phyloP scores from a whole-genome alignment of 495 filamentous ascomycete genomes.

The Tuber borchii region DNA sequence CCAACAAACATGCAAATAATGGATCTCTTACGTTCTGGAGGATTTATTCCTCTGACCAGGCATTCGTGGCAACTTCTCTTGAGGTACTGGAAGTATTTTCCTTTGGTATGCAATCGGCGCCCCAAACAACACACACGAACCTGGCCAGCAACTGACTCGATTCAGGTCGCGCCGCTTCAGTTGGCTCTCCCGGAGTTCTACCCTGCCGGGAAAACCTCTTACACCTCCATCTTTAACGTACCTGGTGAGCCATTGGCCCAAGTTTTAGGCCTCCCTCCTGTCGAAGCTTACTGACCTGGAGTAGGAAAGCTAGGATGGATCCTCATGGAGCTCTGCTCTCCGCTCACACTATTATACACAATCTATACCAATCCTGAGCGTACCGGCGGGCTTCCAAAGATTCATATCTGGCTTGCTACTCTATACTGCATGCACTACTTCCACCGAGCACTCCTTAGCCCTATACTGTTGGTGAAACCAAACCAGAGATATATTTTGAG shows the following conservation, averaged over 20 bases:
- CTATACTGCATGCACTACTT: constrained; percentile 64
- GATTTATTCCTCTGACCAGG: constrained; percentile 29
- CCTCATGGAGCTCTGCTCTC: constrained; percentile 75
- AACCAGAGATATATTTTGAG: background rate
- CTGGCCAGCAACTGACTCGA: constrained; percentile 1
- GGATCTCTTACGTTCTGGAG: constrained; percentile 16
- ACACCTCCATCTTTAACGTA: constrained; percentile 64
- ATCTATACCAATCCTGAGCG: constrained; percentile 58
- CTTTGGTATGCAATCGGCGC: constrained; percentile 12
- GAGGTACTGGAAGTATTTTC: constrained; percentile 31
- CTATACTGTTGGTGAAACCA: constrained; percentile 47
- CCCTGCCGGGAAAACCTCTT: constrained; percentile 81
- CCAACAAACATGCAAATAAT: background rate
- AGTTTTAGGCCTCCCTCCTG: background rate
- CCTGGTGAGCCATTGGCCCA: constrained; percentile 51
- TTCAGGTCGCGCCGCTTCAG: constrained; percentile 31
- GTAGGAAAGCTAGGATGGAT: constrained; percentile 65
- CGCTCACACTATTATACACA: constrained; percentile 68
- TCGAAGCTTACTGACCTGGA: background rate
- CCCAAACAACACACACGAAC: background rate
- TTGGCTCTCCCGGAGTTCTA: constrained; percentile 50
- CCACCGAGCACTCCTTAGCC: constrained; percentile 77
- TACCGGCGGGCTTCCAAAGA: constrained; percentile 20
- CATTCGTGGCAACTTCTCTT: constrained; percentile 33
- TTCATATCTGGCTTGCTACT: constrained; percentile 22